These are phyloP conservation scores for Solanum tarijense DNA, from an alignment of 257 asterid species.

Conservation along the genomic window DNA sequence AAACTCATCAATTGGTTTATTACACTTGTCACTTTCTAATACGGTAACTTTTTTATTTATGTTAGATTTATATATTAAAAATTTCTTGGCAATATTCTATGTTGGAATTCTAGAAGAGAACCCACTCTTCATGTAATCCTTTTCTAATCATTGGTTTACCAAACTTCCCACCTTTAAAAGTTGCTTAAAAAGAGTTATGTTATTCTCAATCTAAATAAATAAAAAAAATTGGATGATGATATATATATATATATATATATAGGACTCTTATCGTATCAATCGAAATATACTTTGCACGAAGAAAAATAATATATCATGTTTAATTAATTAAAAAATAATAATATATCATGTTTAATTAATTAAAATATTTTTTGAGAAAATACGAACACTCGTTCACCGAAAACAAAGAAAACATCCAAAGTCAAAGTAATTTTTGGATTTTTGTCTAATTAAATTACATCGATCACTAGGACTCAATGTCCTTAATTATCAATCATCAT, in stretches of 20 bases:
- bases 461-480: not conserved
- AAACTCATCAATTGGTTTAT: not conserved
- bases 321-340: too few relatives aligned
- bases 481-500: not conserved
- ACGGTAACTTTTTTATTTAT: not conserved
- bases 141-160: not conserved
- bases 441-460: not conserved
- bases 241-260: too few relatives aligned
- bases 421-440: not conserved
- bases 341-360: too few relatives aligned
- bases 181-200: not conserved
- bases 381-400: too few relatives aligned
- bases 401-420: not conserved
- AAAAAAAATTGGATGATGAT: not conserved
- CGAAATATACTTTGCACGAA: too few relatives aligned
- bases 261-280: not conserved
- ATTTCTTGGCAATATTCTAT: not conserved
- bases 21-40: not conserved
- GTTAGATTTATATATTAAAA: not conserved
- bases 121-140: not conserved
- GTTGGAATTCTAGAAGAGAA: not conserved
- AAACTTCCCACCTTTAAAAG: not conserved
- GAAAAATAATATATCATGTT: too few relatives aligned
- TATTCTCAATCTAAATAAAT: not conserved
- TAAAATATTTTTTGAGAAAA: too few relatives aligned